Base-by-base conservation (phyloP, 1,284 basidiomycete genomes). In the Trametes versicolor region DNA sequence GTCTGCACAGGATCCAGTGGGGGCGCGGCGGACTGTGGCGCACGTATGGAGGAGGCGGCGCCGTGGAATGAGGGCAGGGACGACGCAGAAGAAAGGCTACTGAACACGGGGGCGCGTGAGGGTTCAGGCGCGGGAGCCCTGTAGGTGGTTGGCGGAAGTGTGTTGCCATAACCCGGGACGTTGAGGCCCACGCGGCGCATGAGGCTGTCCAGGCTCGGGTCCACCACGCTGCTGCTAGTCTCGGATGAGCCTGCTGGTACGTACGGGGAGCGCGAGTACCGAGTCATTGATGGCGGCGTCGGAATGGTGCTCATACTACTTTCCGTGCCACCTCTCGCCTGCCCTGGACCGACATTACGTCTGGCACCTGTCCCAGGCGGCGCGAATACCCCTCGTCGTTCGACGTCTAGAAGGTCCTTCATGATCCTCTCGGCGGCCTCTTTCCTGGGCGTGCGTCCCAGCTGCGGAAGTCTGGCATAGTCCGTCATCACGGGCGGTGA, bases 401-500 rank as follows among this genome's bases (percentile, higher is more conserved):
- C 75, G 4, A 70, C 65, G 39, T 73, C 72, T 15, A 93, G 73
- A 4, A 93, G 76, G 73, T 89, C 88, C 51, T 81, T 80, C 62
- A 84, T 83, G 60, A 93, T 92, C 17, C 89, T 83, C 21, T 83
- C 80, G 1, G 91, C 91, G 13, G 92, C 91, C 63, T 87, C 85
- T 70, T 84, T 88, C 43, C 78, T 81, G 3, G 91, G 85, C n/a
- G 84, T 84, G 61, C 81, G 84, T 9, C 86, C 86, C 23, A 94
- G 81, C 52, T 82, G 86, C 4, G 78, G 81, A 17, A 87, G 76
- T 21, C 90, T 85, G 2, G 89, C 89, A 64, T 94, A 95, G 32
- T 90, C 92, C 86, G 96, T 89, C 62, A 92, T 91, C 4, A 92
- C 86, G 2, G 94, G 94, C 2, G 96, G 94, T 0, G 94, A 96